Percentiles rank a stretch among this genome's conserved stretches.
phyloP scores from a whole-genome alignment of 148 eudicot species.

The Limonium bicolor region DNA sequence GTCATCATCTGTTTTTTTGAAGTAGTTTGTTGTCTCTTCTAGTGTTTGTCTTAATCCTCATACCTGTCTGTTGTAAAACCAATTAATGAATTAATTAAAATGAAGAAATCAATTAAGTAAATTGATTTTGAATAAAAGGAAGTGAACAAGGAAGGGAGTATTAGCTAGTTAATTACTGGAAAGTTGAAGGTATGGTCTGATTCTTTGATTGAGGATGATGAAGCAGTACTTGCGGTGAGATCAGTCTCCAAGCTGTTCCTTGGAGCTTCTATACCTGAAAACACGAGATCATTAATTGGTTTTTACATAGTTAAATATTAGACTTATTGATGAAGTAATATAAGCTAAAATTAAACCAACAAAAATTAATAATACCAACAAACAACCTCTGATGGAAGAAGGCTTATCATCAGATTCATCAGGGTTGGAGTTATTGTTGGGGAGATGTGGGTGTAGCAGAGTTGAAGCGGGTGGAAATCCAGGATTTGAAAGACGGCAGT shows the following conservation, averaged over 20 bases:
- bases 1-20: constrained; percentile 13
- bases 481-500: constrained; percentile 50
- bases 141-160: not conserved
- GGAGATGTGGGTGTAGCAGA: constrained; percentile 18
- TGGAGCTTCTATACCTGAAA: constrained; percentile 55
- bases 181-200: constrained; percentile 14
- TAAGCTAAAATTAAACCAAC: not conserved
- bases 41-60: constrained; percentile 16
- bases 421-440: constrained; percentile 8
- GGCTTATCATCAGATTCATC: constrained; percentile 12
- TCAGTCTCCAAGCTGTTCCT: constrained; percentile 58
- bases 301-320: not conserved
- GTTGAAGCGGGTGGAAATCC: constrained; percentile 42
- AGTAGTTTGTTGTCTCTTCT: constrained; percentile 20
- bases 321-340: not conserved
- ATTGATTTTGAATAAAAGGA: not conserved
- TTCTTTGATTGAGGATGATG: constrained; percentile 16
- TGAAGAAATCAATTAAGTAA: not conserved
- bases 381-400: constrained; percentile 37
- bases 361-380: no score
- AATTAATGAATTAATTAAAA: not conserved
- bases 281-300: not conserved
- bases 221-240: constrained; percentile 2
- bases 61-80: not conserved
- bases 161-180: constrained; percentile 27